These are phyloP conservation scores for Graphilbum sp. DNA, from an alignment of 2,329 filamentous ascomycete genomes.

Conservation along the genomic window DNA sequence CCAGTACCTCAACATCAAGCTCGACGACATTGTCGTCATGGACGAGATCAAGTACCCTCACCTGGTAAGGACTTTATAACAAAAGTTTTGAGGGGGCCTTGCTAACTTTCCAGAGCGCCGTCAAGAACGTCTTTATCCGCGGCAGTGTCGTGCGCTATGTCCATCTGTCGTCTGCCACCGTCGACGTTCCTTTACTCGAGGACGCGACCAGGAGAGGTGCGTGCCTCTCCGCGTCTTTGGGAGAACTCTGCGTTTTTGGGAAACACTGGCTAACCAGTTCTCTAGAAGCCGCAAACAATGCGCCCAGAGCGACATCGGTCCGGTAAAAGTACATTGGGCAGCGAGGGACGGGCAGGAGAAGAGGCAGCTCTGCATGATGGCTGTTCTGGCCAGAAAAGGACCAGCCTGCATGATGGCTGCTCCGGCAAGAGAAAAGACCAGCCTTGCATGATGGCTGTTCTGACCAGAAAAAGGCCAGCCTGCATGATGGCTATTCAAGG, in stretches of 20 bases:
- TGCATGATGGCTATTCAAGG: too few species aligned
- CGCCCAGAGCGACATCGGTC: constrained; percentile 28
- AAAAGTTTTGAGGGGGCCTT: too few species aligned
- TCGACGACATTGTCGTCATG: constrained; percentile 84
- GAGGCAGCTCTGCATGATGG: too few species aligned
- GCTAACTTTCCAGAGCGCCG: constrained; percentile 41
- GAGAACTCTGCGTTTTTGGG: too few species aligned
- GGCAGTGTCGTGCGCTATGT: constrained; percentile 89
- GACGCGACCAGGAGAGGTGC: constrained; percentile 77
- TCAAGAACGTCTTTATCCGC: constrained; percentile 92
- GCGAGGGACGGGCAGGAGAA: too few species aligned
- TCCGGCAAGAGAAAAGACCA: too few species aligned
- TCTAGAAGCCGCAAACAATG: constrained; percentile 43
- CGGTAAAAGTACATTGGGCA: constrained; percentile 1
- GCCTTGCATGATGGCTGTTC: too few species aligned
- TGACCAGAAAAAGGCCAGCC: too few species aligned
- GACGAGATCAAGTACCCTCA: constrained; percentile 94
- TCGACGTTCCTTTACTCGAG: constrained; percentile 75
- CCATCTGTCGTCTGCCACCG: constrained; percentile 64
- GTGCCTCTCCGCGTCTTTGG: constrained; percentile 3
- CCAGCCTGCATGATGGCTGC: too few species aligned
- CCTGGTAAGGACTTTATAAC: too few species aligned
- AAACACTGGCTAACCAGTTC: too few species aligned
- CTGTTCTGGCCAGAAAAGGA: too few species aligned
- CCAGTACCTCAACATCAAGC: constrained; percentile 98